Evolutionary conservation across 345 rosid genomes (phyloP), one percentile per base, ranked within the genome.

Genomic region (Gossypium bickii): DNA sequence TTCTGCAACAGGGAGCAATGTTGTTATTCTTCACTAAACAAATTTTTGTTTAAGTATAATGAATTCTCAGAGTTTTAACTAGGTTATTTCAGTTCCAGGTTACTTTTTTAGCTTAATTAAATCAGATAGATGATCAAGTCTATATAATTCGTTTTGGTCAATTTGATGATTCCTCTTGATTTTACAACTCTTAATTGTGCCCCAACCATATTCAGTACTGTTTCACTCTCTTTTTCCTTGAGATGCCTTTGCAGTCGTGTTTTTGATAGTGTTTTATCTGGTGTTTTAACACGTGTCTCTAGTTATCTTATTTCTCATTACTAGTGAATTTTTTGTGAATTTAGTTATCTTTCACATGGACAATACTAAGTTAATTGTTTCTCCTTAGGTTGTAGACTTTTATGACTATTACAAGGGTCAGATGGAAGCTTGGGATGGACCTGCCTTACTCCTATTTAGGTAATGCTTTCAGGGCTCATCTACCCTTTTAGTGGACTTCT

Each of bases 401-500:
- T 95, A 91, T 82, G 97, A 95, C 80, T 95, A 92, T 74, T 95
- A 95, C 91, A 95, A 95, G 82, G 98, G 99, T 78, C 99, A 95
- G 81, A 95, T 95, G 99, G 99, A 95, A 86, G 85, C 99, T 83
- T 95, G 99, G 99, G 99, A 95, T 89, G 99, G 99, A 73, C 99
- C 99, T 78, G 99, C 99, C 45, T 86, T 95, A 79, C 98, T 95
- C 43, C 82, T 93, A 82, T 95, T 95, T 90, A 95, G 99, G 99
- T 93, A 80, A 77, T 57, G 49, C 62, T 70, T 67, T 48, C 53
- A 73, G 67, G 25, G 52, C 74, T 60, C 24, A 67, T 70, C 11
- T 29, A 62, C 47, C 34, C 17, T 47, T 67, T 27, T 59, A n/a
- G 48, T 4, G 49, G 58, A 58, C 17, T 48, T 73, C 18, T 25